Base-by-base conservation (phyloP, 495 filamentous ascomycete genomes). In the Aspergillus avenaceus region DNA sequence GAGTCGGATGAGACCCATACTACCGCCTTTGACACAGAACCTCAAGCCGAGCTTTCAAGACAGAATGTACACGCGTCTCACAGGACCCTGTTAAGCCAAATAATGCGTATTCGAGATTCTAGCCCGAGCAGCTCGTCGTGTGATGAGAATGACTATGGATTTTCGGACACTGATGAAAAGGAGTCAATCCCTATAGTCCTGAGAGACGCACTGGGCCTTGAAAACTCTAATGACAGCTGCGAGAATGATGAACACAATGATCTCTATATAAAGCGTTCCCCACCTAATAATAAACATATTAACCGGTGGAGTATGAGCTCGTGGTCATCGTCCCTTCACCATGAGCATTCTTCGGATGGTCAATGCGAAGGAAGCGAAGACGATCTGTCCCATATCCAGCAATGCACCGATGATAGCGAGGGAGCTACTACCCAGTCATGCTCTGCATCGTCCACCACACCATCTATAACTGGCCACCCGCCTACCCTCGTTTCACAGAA, bases 21-120 rank as follows among this genome's bases (percentile, higher is more conserved):
- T n/a, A 88, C 83, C 6, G 76, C 81, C 50, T 86, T 89, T 55
- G 87, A 90, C 48, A 76, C 74, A 25, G 86, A 90, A 43, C 80
- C 82, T 32, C 86, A 89, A 58, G 77, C 74, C 3, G 81, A 84
- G n/a, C 66, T 80, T 2, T 62, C 71, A 18, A 52, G 60, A 21
- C 64, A 64, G n/a, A 66, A 54, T 19, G 5, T 58, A 9, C 53
- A 59, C 44, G 43, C 54, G 7, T 70, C 68, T 14, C 71, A 76
- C 48, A 68, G 69, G n/a, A 76, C 72, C 37, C 50, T 80, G 5
- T 53, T 79, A 32, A 74, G 60, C 47, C 75, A 80, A 19, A 75
- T 81, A 5, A 78, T 78, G 72, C 66, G 67, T 25, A 74, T 77
- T 48, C 74, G 74, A 28, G 76, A 74, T 49, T 69, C 67, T 8